Evolutionary conservation across 495 filamentous ascomycete genomes (phyloP).

Genomic region (Neurospora sp.): DNA sequence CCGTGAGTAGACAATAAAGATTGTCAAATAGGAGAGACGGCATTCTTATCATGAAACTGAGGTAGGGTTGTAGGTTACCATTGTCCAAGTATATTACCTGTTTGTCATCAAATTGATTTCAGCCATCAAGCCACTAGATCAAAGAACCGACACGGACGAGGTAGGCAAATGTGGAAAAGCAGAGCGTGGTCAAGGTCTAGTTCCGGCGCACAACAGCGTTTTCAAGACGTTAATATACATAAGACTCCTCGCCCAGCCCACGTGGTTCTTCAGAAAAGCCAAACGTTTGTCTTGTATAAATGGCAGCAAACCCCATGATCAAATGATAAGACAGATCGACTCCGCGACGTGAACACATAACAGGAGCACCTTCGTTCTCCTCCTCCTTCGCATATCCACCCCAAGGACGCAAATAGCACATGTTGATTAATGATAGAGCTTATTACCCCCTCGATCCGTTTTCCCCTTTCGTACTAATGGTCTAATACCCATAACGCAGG

Average conservation of each 20-base stretch:
- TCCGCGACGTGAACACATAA: neutral
- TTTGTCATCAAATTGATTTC: neutral
- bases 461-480: neutral
- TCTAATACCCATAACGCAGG: neutral
- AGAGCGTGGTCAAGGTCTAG: neutral
- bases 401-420: neutral
- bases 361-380: neutral
- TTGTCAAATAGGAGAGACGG: neutral
- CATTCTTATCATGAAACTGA: neutral
- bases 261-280: neutral
- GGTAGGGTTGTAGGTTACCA: neutral
- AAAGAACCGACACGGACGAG: neutral
- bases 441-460: neutral
- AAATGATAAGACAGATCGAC: neutral
- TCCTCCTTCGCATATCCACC: neutral
- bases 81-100: neutral
- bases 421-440: neutral
- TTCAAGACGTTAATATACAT: conserved; percentile 11
- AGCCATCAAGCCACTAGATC: neutral
- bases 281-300: neutral
- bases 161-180: neutral
- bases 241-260: conserved; percentile 19
- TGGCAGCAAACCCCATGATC: neutral
- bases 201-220: neutral
- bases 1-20: neutral